phyloP scores from a whole-genome alignment of 2,329 filamentous ascomycete species.

The Chaetomium olivaceum region DNA sequence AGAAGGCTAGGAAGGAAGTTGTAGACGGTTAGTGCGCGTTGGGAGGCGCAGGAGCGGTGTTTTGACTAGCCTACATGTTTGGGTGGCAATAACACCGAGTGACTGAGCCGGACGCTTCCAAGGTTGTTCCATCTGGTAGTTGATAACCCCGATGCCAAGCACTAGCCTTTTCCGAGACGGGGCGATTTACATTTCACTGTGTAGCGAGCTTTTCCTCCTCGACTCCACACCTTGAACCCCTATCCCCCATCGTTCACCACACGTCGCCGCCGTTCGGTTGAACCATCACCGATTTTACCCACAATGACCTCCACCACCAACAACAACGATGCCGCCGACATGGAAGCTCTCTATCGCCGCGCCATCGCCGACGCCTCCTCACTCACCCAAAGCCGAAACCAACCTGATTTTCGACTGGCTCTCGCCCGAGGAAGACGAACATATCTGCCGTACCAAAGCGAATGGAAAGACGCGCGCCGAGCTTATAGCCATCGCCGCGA shows the following conservation, averaged over 20 bases:
- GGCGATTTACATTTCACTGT: too few species aligned
- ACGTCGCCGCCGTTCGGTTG: slow-evolving; percentile 6
- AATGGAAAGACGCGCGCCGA: slow-evolving; percentile 23
- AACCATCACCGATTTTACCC: slow-evolving; percentile 2
- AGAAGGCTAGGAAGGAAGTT: too few species aligned
- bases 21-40: too few species aligned
- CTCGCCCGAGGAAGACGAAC: slow-evolving; percentile 24
- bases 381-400: slow-evolving; percentile 22
- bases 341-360: slow-evolving; percentile 22
- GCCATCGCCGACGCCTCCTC: slow-evolving; percentile 21
- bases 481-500: slow-evolving; percentile 23
- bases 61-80: too few species aligned
- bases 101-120: too few species aligned
- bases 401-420: slow-evolving; percentile 20
- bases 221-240: slow-evolving; percentile 12
- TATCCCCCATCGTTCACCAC: slow-evolving; percentile 16
- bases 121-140: too few species aligned
- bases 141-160: too few species aligned
- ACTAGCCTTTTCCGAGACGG: too few species aligned
- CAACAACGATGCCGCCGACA: slow-evolving; percentile 12
- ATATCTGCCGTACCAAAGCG: slow-evolving; percentile 19
- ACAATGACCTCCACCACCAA: slow-evolving; percentile 17
- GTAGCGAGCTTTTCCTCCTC: too few species aligned
- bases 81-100: too few species aligned
- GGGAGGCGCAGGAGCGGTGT: too few species aligned